Percentiles rank a stretch among this genome's conserved stretches.
These are phyloP conservation scores for Fraxinus greggii DNA, from an alignment of 305 asterid genomes.

Conservation along the genomic window DNA sequence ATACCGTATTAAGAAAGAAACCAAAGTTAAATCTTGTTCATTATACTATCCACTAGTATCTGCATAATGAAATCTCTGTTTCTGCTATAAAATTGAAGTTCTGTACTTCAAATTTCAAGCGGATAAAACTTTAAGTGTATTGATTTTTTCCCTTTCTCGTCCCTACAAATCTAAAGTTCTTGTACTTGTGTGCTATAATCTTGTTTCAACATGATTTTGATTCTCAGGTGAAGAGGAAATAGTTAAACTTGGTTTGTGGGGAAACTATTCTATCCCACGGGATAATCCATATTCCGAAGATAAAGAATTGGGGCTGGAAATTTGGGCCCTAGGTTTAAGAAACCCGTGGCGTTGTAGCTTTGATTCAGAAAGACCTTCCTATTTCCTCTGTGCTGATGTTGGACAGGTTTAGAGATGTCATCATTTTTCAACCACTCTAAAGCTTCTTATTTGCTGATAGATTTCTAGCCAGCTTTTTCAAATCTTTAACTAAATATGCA, in stretches of 20 bases:
- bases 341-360: constrained; percentile 96
- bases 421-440: neutral
- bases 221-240: constrained; percentile 57
- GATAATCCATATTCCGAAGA: constrained; percentile 78
- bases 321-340: constrained; percentile 86
- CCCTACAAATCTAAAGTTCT: neutral
- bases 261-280: constrained; percentile 70
- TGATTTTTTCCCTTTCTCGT: neutral
- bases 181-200: neutral
- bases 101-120: neutral
- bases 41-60: neutral
- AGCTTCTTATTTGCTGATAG: neutral
- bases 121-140: neutral
- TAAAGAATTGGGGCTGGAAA: constrained; percentile 57
- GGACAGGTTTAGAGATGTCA: constrained; percentile 59
- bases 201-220: neutral
- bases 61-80: neutral
- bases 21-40: neutral
- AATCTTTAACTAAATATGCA: neutral
- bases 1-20: neutral
- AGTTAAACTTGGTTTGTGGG: constrained; percentile 65
- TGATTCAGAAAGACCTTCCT: constrained; percentile 85
- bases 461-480: neutral
- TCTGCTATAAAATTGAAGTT: neutral
- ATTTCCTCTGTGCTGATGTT: constrained; percentile 74